These are phyloP conservation scores for Penicillium desertorum DNA, from an alignment of 495 filamentous ascomycete species.

Conservation along the genomic window DNA sequence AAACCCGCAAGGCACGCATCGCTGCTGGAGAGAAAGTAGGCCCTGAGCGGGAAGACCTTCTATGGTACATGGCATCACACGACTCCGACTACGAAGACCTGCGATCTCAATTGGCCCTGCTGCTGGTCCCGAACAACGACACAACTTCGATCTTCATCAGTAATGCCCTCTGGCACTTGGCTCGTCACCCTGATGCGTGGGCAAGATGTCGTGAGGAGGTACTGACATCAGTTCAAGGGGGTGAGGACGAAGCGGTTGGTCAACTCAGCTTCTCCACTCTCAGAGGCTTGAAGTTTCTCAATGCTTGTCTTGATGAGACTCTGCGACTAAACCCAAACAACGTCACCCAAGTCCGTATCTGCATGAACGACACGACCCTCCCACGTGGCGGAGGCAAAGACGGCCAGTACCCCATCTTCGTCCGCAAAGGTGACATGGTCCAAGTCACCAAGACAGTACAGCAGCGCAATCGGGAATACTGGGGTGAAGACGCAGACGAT, in stretches of 20 bases:
- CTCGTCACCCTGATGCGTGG: constrained; percentile 7
- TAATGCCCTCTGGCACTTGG: constrained; percentile 9
- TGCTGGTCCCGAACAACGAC: constrained; percentile 14
- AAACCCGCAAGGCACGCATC: no score
- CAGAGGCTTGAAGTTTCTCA: not conserved
- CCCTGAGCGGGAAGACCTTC: not conserved
- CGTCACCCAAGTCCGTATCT: not conserved
- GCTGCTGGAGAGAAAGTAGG: no score
- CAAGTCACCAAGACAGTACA: not conserved
- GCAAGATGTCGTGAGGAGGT: not conserved
- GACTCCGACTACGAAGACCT: constrained; percentile 1
- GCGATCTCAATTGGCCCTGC: constrained; percentile 3
- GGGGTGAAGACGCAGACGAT: not conserved
- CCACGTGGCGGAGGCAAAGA: not conserved
- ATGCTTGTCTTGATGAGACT: not conserved
- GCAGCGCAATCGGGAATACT: not conserved
- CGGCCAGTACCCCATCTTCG: not conserved
- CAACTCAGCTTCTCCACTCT: not conserved
- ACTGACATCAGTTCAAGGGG: not conserved
- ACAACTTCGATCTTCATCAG: constrained; percentile 17
- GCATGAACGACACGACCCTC: not conserved
- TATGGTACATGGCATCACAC: not conserved
- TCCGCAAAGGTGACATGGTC: not conserved
- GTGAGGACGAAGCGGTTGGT: no score
- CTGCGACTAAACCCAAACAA: not conserved